Base-by-base conservation (phyloP, 768 basidiomycete species). In the Obba rivulosa region DNA sequence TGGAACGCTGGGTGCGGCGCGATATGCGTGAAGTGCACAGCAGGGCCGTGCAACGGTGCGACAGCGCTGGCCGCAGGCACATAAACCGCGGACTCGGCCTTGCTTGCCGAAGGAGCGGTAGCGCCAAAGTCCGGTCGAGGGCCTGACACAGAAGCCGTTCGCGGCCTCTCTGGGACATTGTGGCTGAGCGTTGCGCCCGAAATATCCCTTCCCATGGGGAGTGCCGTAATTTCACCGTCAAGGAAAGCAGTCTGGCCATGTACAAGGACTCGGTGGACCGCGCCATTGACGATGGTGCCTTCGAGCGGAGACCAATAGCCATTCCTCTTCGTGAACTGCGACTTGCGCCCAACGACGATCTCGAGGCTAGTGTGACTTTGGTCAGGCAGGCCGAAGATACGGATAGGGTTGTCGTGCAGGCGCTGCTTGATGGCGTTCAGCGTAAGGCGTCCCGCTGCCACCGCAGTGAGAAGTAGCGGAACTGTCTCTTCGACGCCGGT, bases 321-420 rank as follows among this genome's bases (percentile, higher is more conserved):
- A 7, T 68, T 60, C 20, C 73, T 71, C 45, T 69, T 66, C 13
- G 62, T 64, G 63, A 89, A 90, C 37, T 46, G 58, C 2, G 51
- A 49, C 46, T 59, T 60, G 44, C 96, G 81, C 48, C 90, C 88
- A 22, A 96, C 71, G 54, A 94, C 90, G 39, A 99, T 90, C 62
- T 99, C 96, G 34, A 96, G 89, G 54, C 85, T 86, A 1, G 93
- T 92, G 51, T 91, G 79, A 4, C 77, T 62, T 61, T 92, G 90
- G 53, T 96, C 92, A 0, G 91, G 85, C 11, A 98, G 76, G 28
- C 85, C 85, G 63, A 98, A 96, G 62, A 99, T 97, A 35, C 80
- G 77, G 17, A 87, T 78, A 1, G 96, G 95, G 66, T 96, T 97
- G 59, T 97, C 93, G 62, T 92, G 83, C 16, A 97, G 65, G 41